Base-by-base conservation (phyloP, 2,329 filamentous ascomycete species). In the Arthrobotrys musiformis region DNA sequence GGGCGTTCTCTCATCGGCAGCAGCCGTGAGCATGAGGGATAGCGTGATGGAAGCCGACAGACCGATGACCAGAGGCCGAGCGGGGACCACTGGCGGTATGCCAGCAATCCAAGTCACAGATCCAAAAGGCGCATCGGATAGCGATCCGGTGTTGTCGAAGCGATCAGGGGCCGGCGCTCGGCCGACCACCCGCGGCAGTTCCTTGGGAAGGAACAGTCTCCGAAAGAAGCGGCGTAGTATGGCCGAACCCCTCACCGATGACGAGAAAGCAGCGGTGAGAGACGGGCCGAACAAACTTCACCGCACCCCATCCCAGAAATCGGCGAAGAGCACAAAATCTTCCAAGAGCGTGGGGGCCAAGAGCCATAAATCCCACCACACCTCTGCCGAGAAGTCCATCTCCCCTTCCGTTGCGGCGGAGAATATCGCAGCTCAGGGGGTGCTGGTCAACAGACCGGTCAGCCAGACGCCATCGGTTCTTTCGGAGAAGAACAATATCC, bases 31-130 rank as follows among this genome's bases (percentile, higher is more conserved):
- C 11, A 77, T 77, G 73, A 48, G 66, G 11, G 73, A 77, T 17
- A 77, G 73, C n/a, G 66, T 77, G 7, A 44, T 77, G 42, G 73
- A 77, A 4, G 30, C 66, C 5, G 73, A 77, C 8, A 44, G 66
- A 19, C 60, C 66, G 5, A 61, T 40, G 7, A 76, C 64, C 4
- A 58, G 73, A 35, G 73, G 73, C 0, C 40, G 73, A 44, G 50
- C 66, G 19, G 60, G 60, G n/a, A 70, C 60, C 6, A 40, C 52
- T n/a, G 61, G 66, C 2, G 42, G 42, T 2, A 67, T 40, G 15
- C 73, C 73, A 4, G 60, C 73, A 4, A 77, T 77, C 19, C 73
- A 77, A 11, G 61, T 77, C 46, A 70, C 73, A 5, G 72, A 58
- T 4, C 17, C 48, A 9, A 67, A 61, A n/a, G 63, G 52, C 2